These are phyloP conservation scores for Scopulariopsis brevicaulis DNA, from an alignment of 2,329 filamentous ascomycete genomes.

Conservation along the genomic window DNA sequence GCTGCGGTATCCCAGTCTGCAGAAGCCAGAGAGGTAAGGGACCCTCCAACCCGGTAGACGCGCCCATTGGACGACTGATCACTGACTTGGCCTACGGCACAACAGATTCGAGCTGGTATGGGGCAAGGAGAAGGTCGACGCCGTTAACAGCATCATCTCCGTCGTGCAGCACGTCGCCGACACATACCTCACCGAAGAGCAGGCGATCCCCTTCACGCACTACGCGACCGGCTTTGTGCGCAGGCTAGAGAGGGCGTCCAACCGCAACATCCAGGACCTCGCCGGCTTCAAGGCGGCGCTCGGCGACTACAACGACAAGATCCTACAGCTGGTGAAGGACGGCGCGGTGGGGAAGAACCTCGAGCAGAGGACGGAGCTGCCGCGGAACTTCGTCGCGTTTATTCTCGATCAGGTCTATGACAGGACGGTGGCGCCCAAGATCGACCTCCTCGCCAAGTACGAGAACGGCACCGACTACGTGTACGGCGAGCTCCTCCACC, in stretches of 20 bases:
- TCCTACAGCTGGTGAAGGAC: conserved; percentile 53
- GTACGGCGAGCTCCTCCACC: conserved; percentile 83
- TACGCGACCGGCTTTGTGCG: conserved; percentile 65
- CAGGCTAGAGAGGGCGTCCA: conserved; percentile 62
- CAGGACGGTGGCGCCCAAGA: conserved; percentile 80
- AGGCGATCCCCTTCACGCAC: conserved; percentile 58
- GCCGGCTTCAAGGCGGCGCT: conserved; percentile 63
- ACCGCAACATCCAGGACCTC: conserved; percentile 51
- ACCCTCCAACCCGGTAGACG: neutral
- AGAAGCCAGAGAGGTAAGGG: conserved; percentile 53
- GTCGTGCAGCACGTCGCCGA: conserved; percentile 60
- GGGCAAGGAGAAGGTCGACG: conserved; percentile 70
- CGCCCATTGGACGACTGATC: neutral
- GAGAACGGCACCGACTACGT: conserved; percentile 86
- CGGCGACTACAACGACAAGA: conserved; percentile 62
- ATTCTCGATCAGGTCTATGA: conserved; percentile 85
- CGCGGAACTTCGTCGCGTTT: conserved; percentile 62
- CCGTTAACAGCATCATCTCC: conserved; percentile 60
- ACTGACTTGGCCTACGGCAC: conserved; percentile 6
- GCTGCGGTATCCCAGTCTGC: conserved; percentile 75
- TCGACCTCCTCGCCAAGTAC: conserved; percentile 75
- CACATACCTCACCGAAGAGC: conserved; percentile 64
- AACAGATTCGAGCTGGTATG: conserved; percentile 61
- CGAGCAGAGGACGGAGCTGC: conserved; percentile 55
- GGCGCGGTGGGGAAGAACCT: conserved; percentile 65